phyloP scores from a whole-genome alignment of 495 filamentous ascomycete species.

The Melanomma pulvis-pyrius region DNA sequence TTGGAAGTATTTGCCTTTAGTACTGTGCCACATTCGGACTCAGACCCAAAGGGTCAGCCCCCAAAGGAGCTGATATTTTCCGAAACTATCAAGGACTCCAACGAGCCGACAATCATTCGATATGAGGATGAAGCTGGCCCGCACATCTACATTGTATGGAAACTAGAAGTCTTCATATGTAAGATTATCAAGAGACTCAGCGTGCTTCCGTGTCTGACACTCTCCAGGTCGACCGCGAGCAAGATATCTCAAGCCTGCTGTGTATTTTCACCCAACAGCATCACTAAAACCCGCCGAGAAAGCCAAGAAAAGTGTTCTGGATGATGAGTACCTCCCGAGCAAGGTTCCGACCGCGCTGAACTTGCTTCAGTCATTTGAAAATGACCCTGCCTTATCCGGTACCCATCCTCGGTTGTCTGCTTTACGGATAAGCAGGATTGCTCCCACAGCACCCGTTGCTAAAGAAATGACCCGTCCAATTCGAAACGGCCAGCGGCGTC shows the following conservation, averaged over 20 bases:
- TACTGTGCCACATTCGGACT: conserved; percentile 49
- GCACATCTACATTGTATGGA: conserved; percentile 79
- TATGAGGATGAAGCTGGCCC: conserved; percentile 53
- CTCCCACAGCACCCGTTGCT: conserved; percentile 61
- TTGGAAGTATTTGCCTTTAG: conserved; percentile 75
- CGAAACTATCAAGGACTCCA: conserved; percentile 59
- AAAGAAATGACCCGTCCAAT: conserved; percentile 66
- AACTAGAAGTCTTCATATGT: conserved; percentile 73
- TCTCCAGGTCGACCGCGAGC: conserved; percentile 67
- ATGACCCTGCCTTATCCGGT: conserved; percentile 67
- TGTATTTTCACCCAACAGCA: conserved; percentile 76
- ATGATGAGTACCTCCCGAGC: conserved; percentile 76
- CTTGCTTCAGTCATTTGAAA: conserved; percentile 73
- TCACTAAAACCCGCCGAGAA: conserved; percentile 62
- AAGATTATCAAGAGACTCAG: conserved; percentile 24
- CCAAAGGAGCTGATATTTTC: conserved; percentile 66
- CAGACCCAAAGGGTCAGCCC: conserved; percentile 23
- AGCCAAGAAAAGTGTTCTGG: conserved; percentile 51
- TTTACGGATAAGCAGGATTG: conserved; percentile 74
- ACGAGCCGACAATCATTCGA: conserved; percentile 65
- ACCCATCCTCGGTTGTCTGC: conserved; percentile 76
- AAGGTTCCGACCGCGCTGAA: conserved; percentile 76
- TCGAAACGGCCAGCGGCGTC: conserved; percentile 62
- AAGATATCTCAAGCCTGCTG: conserved; percentile 73
- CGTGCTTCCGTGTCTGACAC: neutral